Base-by-base conservation (phyloP, 345 rosid genomes). In the Populus euphratica region DNA sequence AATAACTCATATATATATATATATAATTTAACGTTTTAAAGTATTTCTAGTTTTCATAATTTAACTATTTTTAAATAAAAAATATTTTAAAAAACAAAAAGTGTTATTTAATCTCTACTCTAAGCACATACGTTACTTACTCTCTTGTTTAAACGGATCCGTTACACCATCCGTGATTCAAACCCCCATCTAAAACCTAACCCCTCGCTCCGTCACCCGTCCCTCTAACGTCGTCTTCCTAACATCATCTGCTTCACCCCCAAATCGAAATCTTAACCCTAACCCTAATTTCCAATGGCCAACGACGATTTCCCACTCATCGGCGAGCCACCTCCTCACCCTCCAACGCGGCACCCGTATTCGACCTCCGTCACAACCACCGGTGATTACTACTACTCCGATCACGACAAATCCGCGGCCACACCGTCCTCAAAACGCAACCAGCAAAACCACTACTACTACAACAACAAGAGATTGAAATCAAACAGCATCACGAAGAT, bases 371-470 rank as follows among this genome's bases (percentile, higher is more conserved):
- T 50, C 49, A 73, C 47, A 3, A 67, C 43, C 17, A 41, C 50
- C 52, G 56, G 49, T 36, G 81, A 50, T 38, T 78, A 74, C 23
- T 78, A 78, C 68, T 81, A 74, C 71, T 74, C 54, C 70, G 23
- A 81, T 18, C 20, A 50, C 36, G 18, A 44, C 31, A 39, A 44
- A n/a, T 81, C 38, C 66, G 59, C 73, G n/a, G 79, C 76, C n/a
- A 78, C 85, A 4, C 82, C 85, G 25, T 78, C 82, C 31, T 82
- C 81, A 39, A 82, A 82, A 25, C 79, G 81, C 76, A 20, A 70
- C 70, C 74, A 29, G 69, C 44, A 70, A 70, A 67, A 43, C 16
- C 44, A 72, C 54, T 11, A 69, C 69, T 23, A 65, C 66, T 29
- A 43, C 81, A 35, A 23, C 73, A 74, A 25, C 62, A 82, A 78